Percentiles rank a stretch among this genome's conserved stretches.
phyloP scores from a whole-genome alignment of 768 basidiomycete genomes.

The Coprinopsis marcescibilis region DNA sequence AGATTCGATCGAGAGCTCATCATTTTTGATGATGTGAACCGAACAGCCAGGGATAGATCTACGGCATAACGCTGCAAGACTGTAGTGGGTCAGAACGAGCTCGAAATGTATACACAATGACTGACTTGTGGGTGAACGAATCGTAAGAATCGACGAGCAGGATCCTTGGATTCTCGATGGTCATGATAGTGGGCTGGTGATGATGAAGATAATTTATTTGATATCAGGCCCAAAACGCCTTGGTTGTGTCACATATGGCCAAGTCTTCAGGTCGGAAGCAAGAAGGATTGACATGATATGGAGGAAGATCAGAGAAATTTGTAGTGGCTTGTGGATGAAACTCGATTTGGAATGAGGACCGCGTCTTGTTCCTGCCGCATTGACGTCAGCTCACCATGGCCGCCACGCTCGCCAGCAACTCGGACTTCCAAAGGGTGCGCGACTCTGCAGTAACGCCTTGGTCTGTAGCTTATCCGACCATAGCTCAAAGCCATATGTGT shows the following conservation, averaged over 20 bases:
- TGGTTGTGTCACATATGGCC: too few relatives aligned
- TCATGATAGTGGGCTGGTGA: constrained; percentile 20
- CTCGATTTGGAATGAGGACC: neutral
- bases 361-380: too few relatives aligned
- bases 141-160: constrained; percentile 81
- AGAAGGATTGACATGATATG: neutral
- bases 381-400: neutral
- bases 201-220: too few relatives aligned
- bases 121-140: constrained; percentile 85
- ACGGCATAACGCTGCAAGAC: constrained; percentile 68
- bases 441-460: neutral
- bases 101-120: constrained; percentile 8
- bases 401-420: neutral
- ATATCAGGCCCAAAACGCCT: too few relatives aligned
- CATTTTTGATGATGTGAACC: constrained; percentile 72
- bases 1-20: constrained; percentile 44
- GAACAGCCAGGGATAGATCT: constrained; percentile 53
- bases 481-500: constrained; percentile 75
- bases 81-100: constrained; percentile 20
- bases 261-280: neutral
- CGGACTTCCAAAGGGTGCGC: constrained; percentile 8
- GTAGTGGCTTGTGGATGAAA: neutral
- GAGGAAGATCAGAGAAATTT: neutral
- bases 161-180: constrained; percentile 41
- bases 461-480: constrained; percentile 1